A percentile compares a stretch with the other conserved stretches of the same genome.
Conservation (phyloP, 1,139 yeast genomes). For the Schizosaccharomyces versatilis region DNA sequence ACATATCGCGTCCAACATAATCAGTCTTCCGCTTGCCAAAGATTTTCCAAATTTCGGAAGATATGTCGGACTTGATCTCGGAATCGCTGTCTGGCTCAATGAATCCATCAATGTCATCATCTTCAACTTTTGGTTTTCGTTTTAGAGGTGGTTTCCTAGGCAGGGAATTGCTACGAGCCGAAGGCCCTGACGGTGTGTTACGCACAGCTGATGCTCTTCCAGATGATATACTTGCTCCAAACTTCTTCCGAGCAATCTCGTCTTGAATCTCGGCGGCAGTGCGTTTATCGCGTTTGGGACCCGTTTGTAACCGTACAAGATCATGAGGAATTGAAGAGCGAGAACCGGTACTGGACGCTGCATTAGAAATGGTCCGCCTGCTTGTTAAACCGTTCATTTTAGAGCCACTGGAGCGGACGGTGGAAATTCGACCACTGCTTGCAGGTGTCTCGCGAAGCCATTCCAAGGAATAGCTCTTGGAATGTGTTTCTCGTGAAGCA, state of each 20-base stretch:
- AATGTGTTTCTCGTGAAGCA: too few relatives aligned
- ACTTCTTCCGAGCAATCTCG: background rate
- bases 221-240: background rate
- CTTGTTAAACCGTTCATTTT: too few relatives aligned
- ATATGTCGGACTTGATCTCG: background rate
- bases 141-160: too few relatives aligned
- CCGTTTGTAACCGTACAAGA: background rate
- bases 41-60: constrained; percentile 58
- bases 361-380: too few relatives aligned
- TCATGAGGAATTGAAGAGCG: background rate
- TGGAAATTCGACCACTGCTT: too few relatives aligned
- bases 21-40: constrained; percentile 34
- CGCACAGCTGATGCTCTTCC: background rate
- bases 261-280: background rate
- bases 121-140: constrained; percentile 13
- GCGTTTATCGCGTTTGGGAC: constrained; percentile 1
- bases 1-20: constrained; percentile 23
- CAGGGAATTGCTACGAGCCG: background rate
- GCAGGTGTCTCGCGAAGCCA: too few relatives aligned
- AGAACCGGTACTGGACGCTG: background rate
- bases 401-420: too few relatives aligned
- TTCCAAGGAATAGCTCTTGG: too few relatives aligned
- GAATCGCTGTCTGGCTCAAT: constrained; percentile 20
- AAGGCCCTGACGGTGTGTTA: background rate
- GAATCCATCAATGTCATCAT: constrained; percentile 19